Percentiles rank a stretch among this genome's conserved stretches.
These are phyloP conservation scores for Botrytis pseudocinerea DNA, from an alignment of 2,329 filamentous ascomycete species.

Conservation along the genomic window DNA sequence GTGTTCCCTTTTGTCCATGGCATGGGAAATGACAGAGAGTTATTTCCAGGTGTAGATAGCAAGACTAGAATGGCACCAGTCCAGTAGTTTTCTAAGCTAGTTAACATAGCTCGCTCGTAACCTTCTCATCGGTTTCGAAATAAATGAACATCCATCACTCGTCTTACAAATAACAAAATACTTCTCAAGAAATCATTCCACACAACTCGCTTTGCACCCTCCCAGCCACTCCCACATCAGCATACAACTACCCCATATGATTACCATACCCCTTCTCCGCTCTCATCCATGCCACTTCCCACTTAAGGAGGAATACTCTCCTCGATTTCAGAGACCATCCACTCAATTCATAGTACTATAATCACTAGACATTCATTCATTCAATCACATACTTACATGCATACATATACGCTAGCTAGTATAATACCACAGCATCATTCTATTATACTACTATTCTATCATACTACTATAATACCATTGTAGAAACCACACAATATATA, in stretches of 20 bases:
- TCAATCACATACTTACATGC: no score
- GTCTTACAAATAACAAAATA: background rate
- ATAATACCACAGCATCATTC: no score
- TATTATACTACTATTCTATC: no score
- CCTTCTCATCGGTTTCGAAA: background rate
- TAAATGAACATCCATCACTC: background rate
- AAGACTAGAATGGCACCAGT: background rate
- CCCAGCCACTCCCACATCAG: background rate
- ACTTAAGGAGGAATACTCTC: background rate
- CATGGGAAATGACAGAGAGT: background rate
- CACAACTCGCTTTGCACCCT: background rate
- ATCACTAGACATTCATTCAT: no score
- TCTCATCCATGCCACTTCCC: background rate
- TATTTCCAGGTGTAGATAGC: background rate
- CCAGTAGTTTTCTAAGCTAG: background rate
- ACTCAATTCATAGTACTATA: background rate
- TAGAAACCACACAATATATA: no score
- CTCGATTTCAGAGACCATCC: background rate
- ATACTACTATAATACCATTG: no score
- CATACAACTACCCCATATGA: background rate
- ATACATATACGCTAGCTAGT: no score
- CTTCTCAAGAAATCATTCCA: background rate
- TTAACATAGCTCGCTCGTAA: background rate
- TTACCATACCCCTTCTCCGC: background rate
- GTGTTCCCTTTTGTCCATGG: background rate